Evolutionary conservation across 306 rosid genomes (phyloP).

Genomic region (Fragaria iinumae): DNA sequence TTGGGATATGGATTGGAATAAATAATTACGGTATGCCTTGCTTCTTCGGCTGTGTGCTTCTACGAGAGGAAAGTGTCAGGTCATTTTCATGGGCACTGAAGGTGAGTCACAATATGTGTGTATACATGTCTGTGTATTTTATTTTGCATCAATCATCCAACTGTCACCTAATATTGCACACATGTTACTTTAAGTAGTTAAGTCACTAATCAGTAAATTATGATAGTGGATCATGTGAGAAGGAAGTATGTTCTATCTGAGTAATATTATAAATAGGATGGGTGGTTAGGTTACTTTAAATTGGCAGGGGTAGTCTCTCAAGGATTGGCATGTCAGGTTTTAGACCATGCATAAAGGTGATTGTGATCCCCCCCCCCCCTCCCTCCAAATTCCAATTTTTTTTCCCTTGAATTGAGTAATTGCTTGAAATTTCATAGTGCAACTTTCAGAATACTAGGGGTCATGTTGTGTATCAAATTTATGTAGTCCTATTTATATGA

Average conservation of each 20-base stretch:
- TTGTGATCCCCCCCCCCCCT: too few relatives aligned
- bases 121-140: neutral
- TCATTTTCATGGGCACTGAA: constrained; percentile 88
- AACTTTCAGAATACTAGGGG: neutral
- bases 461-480: neutral
- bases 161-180: constrained; percentile 11
- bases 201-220: constrained; percentile 5
- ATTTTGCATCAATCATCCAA: neutral
- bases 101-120: constrained; percentile 40
- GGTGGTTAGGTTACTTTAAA: constrained; percentile 7
- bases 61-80: constrained; percentile 75
- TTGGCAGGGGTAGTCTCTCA: neutral
- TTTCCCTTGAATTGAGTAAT: neutral
- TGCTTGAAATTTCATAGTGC: neutral
- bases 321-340: constrained; percentile 12
- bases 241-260: constrained; percentile 16
- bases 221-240: constrained; percentile 2
- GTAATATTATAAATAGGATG: neutral
- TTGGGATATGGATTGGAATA: constrained; percentile 94
- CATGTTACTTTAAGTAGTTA: neutral
- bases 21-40: constrained; percentile 99
- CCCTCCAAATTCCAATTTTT: too few relatives aligned
- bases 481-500: neutral
- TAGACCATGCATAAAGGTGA: neutral
- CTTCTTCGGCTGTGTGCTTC: constrained; percentile 87